A percentile compares a stretch with the other conserved stretches of the same genome.
Conservation (phyloP, 192 early-diverging fungal genomes). For the Backusella psychrophila region DNA sequence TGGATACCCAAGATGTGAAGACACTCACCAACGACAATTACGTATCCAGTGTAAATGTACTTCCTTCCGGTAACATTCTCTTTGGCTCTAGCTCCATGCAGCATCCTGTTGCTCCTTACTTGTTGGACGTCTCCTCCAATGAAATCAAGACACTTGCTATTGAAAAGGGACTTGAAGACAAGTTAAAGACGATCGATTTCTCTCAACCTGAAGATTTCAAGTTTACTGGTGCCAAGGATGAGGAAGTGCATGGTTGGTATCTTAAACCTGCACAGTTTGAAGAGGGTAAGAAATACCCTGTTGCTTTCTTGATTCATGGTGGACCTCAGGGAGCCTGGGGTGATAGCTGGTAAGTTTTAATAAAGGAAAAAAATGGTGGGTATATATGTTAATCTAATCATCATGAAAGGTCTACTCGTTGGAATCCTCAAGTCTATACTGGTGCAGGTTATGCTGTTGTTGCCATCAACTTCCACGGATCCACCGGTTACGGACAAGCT, state of each 20-base stretch:
- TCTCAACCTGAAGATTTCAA: constrained; percentile 62
- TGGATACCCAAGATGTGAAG: constrained; percentile 43
- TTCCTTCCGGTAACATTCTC: constrained; percentile 45
- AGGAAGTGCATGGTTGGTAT: constrained; percentile 63
- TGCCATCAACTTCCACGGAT: constrained; percentile 76
- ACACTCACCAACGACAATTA: constrained; percentile 49
- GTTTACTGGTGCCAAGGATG: constrained; percentile 62
- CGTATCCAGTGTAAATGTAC: constrained; percentile 38
- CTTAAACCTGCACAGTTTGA: constrained; percentile 62
- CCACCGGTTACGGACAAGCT: constrained; percentile 75
- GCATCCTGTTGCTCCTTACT: constrained; percentile 37
- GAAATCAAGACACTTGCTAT: constrained; percentile 19
- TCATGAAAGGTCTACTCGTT: constrained; percentile 45
- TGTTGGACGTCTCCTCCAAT: constrained; percentile 35
- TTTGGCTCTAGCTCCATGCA: constrained; percentile 47
- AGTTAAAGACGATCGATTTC: constrained; percentile 45
- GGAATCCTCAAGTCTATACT: constrained; percentile 76
- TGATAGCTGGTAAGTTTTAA: constrained; percentile 48
- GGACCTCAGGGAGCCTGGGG: constrained; percentile 74
- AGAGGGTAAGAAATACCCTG: constrained; percentile 56
- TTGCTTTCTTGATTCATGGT: constrained; percentile 80
- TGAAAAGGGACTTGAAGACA: constrained; percentile 31
- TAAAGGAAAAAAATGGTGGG: background rate
- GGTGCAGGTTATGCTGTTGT: constrained; percentile 70
- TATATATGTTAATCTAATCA: background rate